Evolutionary conservation across 129 eudicot species (phyloP), one percentile per base, ranked within the genome.

Genomic region (Centrapalus pauciflorus): DNA sequence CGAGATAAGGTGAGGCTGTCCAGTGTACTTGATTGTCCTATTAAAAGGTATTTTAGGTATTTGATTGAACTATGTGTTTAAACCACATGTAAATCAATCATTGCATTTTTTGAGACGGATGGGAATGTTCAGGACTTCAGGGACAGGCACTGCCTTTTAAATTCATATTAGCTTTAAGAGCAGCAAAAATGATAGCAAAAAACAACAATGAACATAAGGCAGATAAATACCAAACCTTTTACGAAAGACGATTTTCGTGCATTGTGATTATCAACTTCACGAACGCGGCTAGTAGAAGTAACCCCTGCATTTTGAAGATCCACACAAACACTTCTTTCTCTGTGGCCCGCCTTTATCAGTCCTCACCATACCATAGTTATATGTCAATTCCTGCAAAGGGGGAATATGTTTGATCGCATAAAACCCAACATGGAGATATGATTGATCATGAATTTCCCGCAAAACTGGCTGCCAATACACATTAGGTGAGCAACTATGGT

Each of bases 301-400:
- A 26, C 95, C 90, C 72, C 68, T 84, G 74, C 95, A 87, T 50
- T 67, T 84, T 24, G 45, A 25, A 0, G 90, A 60, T 23, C 81
- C 95, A 76, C 95, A 87, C 37, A 84, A 63, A 83, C 95, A 87
- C 58, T 67, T 75, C 46, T 84, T 84, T 78, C 66, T 84, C 63
- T 76, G 76, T 37, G 19, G 71, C n/a, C 69, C 71, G 35, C 61
- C 77, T 75, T 69, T 81, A 32, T 51, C 83, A 2, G 76, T 45
- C 29, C 58, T 60, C 50, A 78, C 73, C 43, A 80, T 77, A n/a
- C 95, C 95, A 54, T 87, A 87, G 56, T 76, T 77, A 74, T 25
- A 84, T 5, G 90, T 87, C 63, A 87, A 62, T 82, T 87, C 95
- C 50, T 75, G 84, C 90, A 87, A 58, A 2, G 95, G 95, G 64